Evolutionary conservation across 257 asterid genomes (phyloP), one percentile per base, ranked within the genome.

Genomic region (Fraxinus americana): DNA sequence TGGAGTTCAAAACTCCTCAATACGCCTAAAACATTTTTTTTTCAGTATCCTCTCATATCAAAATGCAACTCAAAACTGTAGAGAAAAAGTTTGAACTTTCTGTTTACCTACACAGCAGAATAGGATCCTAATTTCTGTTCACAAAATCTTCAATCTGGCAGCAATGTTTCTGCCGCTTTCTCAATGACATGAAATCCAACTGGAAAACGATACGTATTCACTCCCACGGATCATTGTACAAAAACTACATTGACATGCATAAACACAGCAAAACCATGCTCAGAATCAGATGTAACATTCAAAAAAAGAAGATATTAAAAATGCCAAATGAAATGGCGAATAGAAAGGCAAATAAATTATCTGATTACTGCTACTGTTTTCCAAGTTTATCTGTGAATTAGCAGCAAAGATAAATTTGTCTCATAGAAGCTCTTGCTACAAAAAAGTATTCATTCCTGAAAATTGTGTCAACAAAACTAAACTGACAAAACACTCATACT

Each of bases 371-470:
- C 68, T 74, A 34, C 72, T 23, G 59, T 52, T 75, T 65, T 59
- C 30, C 36, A 74, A 67, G 54, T 34, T 74, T 75, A 84, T 82
- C 86, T 85, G 72, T 41, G 72, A 80, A 74, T 71, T 70, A 65
- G 80, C 73, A 75, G 78, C 73, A 83, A 75, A 45, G 76, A 75
- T 75, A 38, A 54, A 77, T 69, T 19, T 70, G 76, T 83, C 77
- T 75, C 76, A 75, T 75, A 70, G 77, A 79, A 78, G 75, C 76
- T 79, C 25, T 73, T 48, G 74, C 38, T 50, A 73, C 74, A 89
- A 67, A 82, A 80, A 72, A 73, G 69, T 74, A 76, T 34, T 76
- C 75, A 65, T 79, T 75, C 72, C 67, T 65, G 73, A 81, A 38
- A 74, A 83, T 67, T 70, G 71, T 71, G 65, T 57, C 77, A 59